Base-by-base conservation (phyloP, 495 filamentous ascomycete genomes). In the Oidiodendron maius region DNA sequence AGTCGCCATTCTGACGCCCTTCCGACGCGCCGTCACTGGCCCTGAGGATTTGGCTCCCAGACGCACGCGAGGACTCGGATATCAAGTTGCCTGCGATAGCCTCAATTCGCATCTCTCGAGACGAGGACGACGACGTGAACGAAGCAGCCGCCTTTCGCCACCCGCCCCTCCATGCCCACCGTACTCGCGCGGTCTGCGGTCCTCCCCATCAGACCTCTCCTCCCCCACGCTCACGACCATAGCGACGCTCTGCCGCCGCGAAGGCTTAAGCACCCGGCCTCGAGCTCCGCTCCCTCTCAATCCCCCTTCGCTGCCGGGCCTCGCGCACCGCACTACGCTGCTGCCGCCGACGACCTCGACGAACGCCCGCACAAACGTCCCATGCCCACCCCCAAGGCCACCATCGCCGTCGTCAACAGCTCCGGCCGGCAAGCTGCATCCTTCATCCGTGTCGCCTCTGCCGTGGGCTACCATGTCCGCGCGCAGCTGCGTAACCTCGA, bases 361-460 rank as follows among this genome's bases (percentile, higher is more conserved):
- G 46, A 50, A n/a, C 72, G 75, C 15, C 75, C 75, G 3, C 55
- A 69, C 11, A 78, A 78, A 56, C 64, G 75, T 47, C 62, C 53
- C 46, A 60, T 60, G 55, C 71, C 71, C 40, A 72, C 75, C 46
- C 72, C 77, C 34, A 66, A 76, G 58, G 87, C 90, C 69, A 91
- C 82, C 40, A 89, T 96, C 56, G 90, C 88, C 56, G 83, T 93
- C 60, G 89, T 96, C 63, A 97, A 97, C 67, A 83, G 84, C 64
- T 87, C 85, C 53, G 91, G 91, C 50, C 83, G 91, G 52, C 91
- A 97, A 74, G 88, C 90, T 24, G 91, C 91, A 36, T 95, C 89
- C 30, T 77, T 97, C 61, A 89, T 95, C 46, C 84, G 91, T 39
- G 90, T 94, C 57, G 91, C 91, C 17, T 84, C 86, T 9, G 91